Evolutionary conservation across 2,329 filamentous ascomycete species (phyloP).

Genomic region (Coccinonectria pachysandricola): DNA sequence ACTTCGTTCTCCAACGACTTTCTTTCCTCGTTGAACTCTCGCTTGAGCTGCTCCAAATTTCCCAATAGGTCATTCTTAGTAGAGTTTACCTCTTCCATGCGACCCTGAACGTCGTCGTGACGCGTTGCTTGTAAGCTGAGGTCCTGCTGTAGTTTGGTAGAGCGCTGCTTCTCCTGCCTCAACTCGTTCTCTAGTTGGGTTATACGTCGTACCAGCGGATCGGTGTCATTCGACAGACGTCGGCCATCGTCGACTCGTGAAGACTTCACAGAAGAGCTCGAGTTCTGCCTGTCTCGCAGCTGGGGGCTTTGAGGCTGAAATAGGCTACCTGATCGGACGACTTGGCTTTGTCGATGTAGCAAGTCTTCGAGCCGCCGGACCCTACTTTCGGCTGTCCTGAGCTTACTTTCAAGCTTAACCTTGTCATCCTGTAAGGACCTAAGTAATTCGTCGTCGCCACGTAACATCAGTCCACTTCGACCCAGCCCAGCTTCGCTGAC

Average conservation of each 20-base stretch:
- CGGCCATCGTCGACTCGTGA: slow-evolving; percentile 34
- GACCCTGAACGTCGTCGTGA: slow-evolving; percentile 52
- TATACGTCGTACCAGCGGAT: slow-evolving; percentile 37
- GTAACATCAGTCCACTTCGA: slow-evolving; percentile 73
- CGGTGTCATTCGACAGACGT: slow-evolving; percentile 35
- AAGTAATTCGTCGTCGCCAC: slow-evolving; percentile 77
- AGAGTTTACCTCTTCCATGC: slow-evolving; percentile 76
- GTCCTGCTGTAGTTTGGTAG: slow-evolving; percentile 59
- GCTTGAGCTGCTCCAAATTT: slow-evolving; percentile 87
- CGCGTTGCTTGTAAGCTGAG: slow-evolving; percentile 46
- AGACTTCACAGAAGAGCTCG: slow-evolving; percentile 38
- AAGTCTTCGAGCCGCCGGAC: slow-evolving; percentile 87
- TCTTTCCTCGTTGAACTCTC: slow-evolving; percentile 77
- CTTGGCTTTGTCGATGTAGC: slow-evolving; percentile 68
- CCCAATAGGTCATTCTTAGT: slow-evolving; percentile 90
- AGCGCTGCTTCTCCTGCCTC: slow-evolving; percentile 58
- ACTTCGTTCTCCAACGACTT: slow-evolving; percentile 75
- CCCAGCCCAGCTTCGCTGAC: slow-evolving; percentile 83
- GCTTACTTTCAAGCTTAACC: slow-evolving; percentile 57
- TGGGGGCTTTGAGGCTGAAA: slow-evolving; percentile 41
- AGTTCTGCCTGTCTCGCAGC: slow-evolving; percentile 39
- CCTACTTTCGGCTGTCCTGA: slow-evolving; percentile 78
- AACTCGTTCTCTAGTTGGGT: slow-evolving; percentile 70
- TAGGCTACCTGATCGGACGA: slow-evolving; percentile 43
- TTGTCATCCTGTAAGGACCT: slow-evolving; percentile 77